Evolutionary conservation across 2,329 filamentous ascomycete genomes (phyloP), one percentile per base, ranked within the genome.

Genomic region (Seiridium unicorne): DNA sequence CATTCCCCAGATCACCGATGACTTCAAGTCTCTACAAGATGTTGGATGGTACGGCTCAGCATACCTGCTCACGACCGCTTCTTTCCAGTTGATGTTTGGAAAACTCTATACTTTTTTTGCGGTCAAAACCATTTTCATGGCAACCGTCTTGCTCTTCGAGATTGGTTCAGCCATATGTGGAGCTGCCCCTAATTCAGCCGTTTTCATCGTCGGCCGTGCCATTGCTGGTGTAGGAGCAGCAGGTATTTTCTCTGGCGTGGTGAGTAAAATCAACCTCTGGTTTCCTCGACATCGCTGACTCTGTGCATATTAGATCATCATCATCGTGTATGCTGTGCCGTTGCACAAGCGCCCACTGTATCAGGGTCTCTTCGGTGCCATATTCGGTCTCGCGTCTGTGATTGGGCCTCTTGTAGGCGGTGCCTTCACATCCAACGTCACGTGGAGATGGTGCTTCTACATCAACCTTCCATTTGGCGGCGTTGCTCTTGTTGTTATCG

Each of bases 1-100:
- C n/a, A 74, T 77, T 51, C 75, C 74, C 13, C 68, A 68, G 51
- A 76, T 76, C 65, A 76, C 74, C 2, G 70, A 76, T 60, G 72
- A 75, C 44, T 77, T 76, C 65, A 62, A 73, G 58, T 74, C 73
- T 6, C 66, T 75, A 3, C 67, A 67, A 4, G 74, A 77, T 60
- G 70, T 76, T n/a, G 73, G 74, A 35, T 77, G 74, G 74, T 77
- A 77, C 60, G 73, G 73, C 31, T 71, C 70, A n/a, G 73, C 72
- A 31, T 77, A 75, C 59, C 61, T 76, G 58, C 61, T 77, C 13
- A 75, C 73, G 1, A 70, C 69, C 46, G 73, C 70, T 51, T 67
- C 73, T 55, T 77, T 76, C 60, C 76, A 78, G 66, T 72, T 77
- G 31, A 61, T 74, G 46, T 78, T 74, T 51, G 75, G 76, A 59